These are phyloP conservation scores for Eimeria sp. DNA, from an alignment of 169 alveolate species.

Conservation along the genomic window DNA sequence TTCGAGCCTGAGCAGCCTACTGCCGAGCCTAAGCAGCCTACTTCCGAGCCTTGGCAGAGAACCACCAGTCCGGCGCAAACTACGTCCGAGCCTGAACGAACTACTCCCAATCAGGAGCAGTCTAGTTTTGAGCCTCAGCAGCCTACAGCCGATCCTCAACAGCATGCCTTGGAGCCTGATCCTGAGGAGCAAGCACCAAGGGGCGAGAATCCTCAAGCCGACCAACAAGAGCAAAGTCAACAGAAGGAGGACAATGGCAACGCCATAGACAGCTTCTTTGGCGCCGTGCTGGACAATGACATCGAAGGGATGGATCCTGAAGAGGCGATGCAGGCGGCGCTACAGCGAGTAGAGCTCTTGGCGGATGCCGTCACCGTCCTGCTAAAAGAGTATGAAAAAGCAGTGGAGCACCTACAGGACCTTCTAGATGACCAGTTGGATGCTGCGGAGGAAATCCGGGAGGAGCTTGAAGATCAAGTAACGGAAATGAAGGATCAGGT, in stretches of 20 bases:
- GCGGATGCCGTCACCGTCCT: slow-evolving; percentile 73
- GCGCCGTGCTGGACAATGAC: neutral
- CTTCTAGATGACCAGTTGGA: slow-evolving; percentile 59
- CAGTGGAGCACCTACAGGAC: slow-evolving; percentile 52
- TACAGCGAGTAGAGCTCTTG: slow-evolving; percentile 61
- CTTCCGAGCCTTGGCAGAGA: neutral
- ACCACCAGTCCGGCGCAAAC: neutral
- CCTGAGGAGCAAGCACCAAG: neutral
- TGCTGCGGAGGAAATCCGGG: slow-evolving; percentile 56
- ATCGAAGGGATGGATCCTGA: slow-evolving; percentile 21
- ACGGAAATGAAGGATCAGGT: slow-evolving; percentile 10
- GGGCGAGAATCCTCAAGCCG: neutral
- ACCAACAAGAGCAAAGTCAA: slow-evolving; percentile 25
- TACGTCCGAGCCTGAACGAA: neutral
- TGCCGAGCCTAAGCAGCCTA: neutral
- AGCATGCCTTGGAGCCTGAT: neutral
- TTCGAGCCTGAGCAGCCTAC: slow-evolving; percentile 8
- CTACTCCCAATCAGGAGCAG: neutral
- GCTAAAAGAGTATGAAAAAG: slow-evolving; percentile 52
- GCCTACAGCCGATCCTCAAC: neutral
- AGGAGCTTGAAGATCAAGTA: slow-evolving; percentile 30
- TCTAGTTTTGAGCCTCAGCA: neutral
- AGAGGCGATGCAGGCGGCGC: slow-evolving; percentile 24
- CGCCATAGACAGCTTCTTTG: neutral
- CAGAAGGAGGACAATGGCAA: slow-evolving; percentile 1